A percentile compares a stretch with the other conserved stretches of the same genome.
Conservation (phyloP, 1,284 basidiomycete genomes). For the Trichosporon sp. region DNA sequence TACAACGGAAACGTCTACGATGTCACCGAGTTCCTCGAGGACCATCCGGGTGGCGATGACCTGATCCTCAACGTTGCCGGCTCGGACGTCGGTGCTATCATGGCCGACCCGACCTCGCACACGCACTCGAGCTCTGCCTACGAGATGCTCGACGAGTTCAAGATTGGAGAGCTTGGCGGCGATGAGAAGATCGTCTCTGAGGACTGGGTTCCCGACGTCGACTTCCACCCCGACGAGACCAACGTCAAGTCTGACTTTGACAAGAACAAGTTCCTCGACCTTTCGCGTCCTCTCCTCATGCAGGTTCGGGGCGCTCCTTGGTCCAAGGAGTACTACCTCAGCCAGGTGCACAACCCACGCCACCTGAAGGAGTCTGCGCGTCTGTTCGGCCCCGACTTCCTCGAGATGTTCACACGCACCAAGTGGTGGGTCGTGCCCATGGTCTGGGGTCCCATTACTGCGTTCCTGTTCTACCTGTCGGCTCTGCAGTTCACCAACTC, state of each 20-base stretch:
- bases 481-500: constrained; percentile 73
- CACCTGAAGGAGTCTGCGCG: constrained; percentile 84
- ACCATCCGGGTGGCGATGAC: constrained; percentile 61
- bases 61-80: constrained; percentile 69
- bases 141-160: constrained; percentile 85
- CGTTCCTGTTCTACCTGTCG: constrained; percentile 78
- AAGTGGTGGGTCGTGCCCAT: constrained; percentile 93
- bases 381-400: constrained; percentile 77
- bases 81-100: constrained; percentile 75
- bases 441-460: constrained; percentile 87
- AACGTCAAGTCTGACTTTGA: constrained; percentile 75
- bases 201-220: constrained; percentile 82
- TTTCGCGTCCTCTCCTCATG: constrained; percentile 71
- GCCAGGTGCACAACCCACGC: constrained; percentile 94
- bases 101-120: constrained; percentile 83
- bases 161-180: constrained; percentile 75
- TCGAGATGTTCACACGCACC: constrained; percentile 88
- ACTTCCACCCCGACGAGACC: constrained; percentile 87
- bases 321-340: constrained; percentile 91
- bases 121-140: constrained; percentile 92
- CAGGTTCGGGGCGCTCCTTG: constrained; percentile 50
- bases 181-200: constrained; percentile 76
- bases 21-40: constrained; percentile 58
- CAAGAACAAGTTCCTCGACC: constrained; percentile 90
- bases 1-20: constrained; percentile 59